A percentile compares a stretch with the other conserved stretches of the same genome.
These are phyloP conservation scores for Poronia punctata DNA, from an alignment of 495 filamentous ascomycete species.

Conservation along the genomic window DNA sequence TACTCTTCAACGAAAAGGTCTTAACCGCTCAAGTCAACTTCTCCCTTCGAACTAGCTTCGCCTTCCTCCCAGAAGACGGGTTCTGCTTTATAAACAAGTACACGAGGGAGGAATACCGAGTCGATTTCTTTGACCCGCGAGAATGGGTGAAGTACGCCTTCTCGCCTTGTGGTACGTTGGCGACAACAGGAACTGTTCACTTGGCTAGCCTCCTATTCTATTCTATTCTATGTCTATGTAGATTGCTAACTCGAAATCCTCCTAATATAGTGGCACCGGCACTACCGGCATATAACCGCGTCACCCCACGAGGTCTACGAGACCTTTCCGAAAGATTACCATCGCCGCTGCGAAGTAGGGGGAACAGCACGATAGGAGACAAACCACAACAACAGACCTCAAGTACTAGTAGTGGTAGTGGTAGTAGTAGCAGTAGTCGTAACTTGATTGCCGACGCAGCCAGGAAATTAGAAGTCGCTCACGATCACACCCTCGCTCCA, in stretches of 20 bases:
- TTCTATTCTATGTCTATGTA: not conserved
- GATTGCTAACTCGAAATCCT: not conserved
- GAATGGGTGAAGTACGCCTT: conserved; percentile 74
- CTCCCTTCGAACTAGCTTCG: conserved; percentile 77
- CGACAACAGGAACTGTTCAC: too few relatives aligned
- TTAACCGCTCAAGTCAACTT: conserved; percentile 94
- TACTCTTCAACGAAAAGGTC: conserved; percentile 81
- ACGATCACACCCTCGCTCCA: conserved; percentile 40
- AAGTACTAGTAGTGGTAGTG: too few relatives aligned
- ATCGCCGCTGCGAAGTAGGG: conserved; percentile 20
- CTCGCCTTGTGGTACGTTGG: conserved; percentile 56
- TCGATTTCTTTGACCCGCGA: conserved; percentile 78
- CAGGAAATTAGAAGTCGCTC: conserved; percentile 21
- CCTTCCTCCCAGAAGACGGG: conserved; percentile 81
- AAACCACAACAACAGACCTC: conserved; percentile 10
- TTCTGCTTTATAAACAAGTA: conserved; percentile 80
- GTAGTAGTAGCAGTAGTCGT: too few relatives aligned
- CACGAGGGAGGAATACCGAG: conserved; percentile 71
- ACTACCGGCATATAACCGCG: conserved; percentile 40
- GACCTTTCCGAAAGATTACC: conserved; percentile 32
- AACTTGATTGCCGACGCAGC: conserved; percentile 19
- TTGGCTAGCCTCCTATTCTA: too few relatives aligned
- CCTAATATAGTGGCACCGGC: conserved; percentile 48
- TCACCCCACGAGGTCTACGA: conserved; percentile 28
- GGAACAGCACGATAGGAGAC: conserved; percentile 22